Evolutionary conservation across 352 stramenopile species (phyloP).

Genomic region (Aphanomyces astaci): DNA sequence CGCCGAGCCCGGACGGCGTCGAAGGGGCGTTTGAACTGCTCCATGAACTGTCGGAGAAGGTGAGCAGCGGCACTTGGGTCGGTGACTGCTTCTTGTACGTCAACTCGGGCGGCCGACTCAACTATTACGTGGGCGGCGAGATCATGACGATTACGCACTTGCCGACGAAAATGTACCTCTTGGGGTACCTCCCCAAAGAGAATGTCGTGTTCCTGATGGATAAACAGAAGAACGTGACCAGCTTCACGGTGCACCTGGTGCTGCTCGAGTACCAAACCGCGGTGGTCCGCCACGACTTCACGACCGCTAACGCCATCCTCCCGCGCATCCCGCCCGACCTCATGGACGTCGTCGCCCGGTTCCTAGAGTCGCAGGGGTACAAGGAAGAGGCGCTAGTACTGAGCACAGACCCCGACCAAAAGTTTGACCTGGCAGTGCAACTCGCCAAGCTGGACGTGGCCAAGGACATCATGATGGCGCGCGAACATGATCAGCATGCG

Average conservation of each 20-base stretch:
- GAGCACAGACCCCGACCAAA: constrained; percentile 94
- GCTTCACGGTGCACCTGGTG: constrained; percentile 87
- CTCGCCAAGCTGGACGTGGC: constrained; percentile 94
- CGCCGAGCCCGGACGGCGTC: constrained; percentile 94
- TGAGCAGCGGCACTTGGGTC: constrained; percentile 97
- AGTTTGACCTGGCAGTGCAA: constrained; percentile 97
- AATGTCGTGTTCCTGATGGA: constrained; percentile 98
- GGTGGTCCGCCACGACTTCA: constrained; percentile 97
- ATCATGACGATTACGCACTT: constrained; percentile 98
- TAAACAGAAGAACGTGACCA: constrained; percentile 93
- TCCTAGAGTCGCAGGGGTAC: constrained; percentile 98
- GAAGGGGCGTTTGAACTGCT: constrained; percentile 97
- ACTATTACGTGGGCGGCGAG: constrained; percentile 99
- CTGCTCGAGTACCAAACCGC: constrained; percentile 99
- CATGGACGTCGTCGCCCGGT: constrained; percentile 83
- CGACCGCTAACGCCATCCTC: constrained; percentile 95
- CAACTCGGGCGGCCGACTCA: constrained; percentile 89
- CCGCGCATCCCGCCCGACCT: constrained; percentile 87
- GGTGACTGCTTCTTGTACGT: constrained; percentile 98
- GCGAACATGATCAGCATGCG: constrained; percentile 52
- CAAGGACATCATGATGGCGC: constrained; percentile 90
- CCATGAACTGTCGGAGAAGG: constrained; percentile 95
- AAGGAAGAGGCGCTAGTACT: constrained; percentile 95
- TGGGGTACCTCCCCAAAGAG: constrained; percentile 98
- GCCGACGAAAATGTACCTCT: constrained; percentile 93